A percentile compares a stretch with the other conserved stretches of the same genome.
Conservation (phyloP, 2,329 filamentous ascomycete genomes). For the Exophiala oligosperma region DNA sequence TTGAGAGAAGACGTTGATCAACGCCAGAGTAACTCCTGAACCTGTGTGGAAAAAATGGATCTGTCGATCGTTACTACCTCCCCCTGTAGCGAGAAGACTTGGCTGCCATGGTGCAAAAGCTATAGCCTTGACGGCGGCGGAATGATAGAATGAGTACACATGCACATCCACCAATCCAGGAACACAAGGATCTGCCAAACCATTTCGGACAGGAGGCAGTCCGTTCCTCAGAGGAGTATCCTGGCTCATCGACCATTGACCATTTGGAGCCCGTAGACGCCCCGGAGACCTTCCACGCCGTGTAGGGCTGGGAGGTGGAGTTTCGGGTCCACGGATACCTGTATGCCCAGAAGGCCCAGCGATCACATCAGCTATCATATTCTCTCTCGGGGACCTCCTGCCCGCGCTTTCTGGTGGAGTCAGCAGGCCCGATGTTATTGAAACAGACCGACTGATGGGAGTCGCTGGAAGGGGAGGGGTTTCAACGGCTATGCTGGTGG, state of each 20-base stretch:
- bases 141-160: conserved; percentile 73
- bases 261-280: neutral
- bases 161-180: conserved; percentile 44
- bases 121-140: conserved; percentile 91
- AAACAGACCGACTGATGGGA: neutral
- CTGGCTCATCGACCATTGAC: neutral
- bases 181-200: conserved; percentile 22
- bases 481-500: conserved; percentile 6
- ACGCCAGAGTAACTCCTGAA: conserved; percentile 80
- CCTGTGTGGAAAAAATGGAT: conserved; percentile 93
- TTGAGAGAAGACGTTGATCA: conserved; percentile 88
- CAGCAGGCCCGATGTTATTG: neutral
- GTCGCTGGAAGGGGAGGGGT: neutral
- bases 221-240: neutral
- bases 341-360: neutral
- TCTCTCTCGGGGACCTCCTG: neutral
- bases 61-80: conserved; percentile 89
- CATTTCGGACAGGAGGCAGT: conserved; percentile 14
- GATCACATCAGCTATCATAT: neutral
- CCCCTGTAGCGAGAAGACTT: conserved; percentile 83
- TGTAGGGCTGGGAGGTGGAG: neutral
- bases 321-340: neutral
- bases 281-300: neutral
- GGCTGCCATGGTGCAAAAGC: conserved; percentile 95
- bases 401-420: neutral